Evolutionary conservation across 2,329 filamentous ascomycete species (phyloP), one percentile per base, ranked within the genome.

Genomic region (Fusarium paranaense): DNA sequence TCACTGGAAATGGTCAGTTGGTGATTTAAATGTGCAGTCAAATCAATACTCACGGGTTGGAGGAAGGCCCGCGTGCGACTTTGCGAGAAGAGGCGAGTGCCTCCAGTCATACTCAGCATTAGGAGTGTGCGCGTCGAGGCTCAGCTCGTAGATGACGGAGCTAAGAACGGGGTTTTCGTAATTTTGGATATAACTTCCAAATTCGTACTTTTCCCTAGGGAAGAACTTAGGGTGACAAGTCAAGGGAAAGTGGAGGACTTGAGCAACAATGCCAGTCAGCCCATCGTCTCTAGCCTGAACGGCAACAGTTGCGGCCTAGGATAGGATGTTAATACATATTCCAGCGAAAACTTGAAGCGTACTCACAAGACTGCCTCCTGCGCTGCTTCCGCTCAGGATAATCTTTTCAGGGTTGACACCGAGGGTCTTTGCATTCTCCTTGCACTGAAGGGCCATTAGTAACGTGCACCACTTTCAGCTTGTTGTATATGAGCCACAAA

Each of bases 211-310:
- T 2, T 77, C 65, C 4, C 1, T 60, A 0, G 76, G 77, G 25
- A 78, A 79, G 54, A 73, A 66, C 8, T 75, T 78, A 9, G 76
- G 77, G 16, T 79, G 77, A n/a, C 77, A 79, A 6, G 58, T 32
- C 6, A 52, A 8, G 7, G 71, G 72, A 25, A 79, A 78, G 25
- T 76, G 67, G 0, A 79, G 25, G 0, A 76, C 72, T 30, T 79
- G 77, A 0, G 77, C 77, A 1, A 75, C 27, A 8, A 79, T 32
- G 2, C 77, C 76, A 2, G 74, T 71, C 2, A 78, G 63, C 3
- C 66, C 64, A 0, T 69, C 25, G 16, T 59, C 47, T 16, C 69
- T 54, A 6, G 69, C 73, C 6, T 69, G 40, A 0, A 79, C 5
- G 2, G 60, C 63, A 3, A 79, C 63, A 0, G 68, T 69, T 6